Percentiles rank a stretch among this genome's conserved stretches.
Conservation (phyloP, 495 filamentous ascomycete species). For the Penicillium atrosanguineum region DNA sequence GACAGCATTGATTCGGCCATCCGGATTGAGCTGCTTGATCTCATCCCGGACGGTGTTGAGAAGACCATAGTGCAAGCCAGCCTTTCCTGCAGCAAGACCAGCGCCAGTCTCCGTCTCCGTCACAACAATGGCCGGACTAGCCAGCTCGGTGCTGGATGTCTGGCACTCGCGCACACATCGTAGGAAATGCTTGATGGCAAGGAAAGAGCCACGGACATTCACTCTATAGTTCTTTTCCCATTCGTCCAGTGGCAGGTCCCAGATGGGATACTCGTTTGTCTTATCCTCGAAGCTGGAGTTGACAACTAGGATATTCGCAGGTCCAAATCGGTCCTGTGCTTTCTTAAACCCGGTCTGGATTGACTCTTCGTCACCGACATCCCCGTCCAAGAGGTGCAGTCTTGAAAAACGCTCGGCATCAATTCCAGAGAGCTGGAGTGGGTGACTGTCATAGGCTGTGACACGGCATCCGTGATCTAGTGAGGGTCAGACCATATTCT, state of each 20-base stretch:
- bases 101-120: conserved; percentile 49
- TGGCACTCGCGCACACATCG: conserved; percentile 28
- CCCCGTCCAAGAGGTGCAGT: conserved; percentile 41
- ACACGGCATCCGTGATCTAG: conserved; percentile 54
- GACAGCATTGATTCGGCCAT: conserved; percentile 56
- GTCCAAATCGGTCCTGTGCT: conserved; percentile 48
- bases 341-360: conserved; percentile 39
- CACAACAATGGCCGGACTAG: conserved; percentile 54
- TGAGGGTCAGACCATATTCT: conserved; percentile 5
- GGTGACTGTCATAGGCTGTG: conserved; percentile 47
- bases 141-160: conserved; percentile 32
- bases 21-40: conserved; percentile 48
- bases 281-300: conserved; percentile 53
- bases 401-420: conserved; percentile 25
- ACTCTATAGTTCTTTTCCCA: conserved; percentile 52
- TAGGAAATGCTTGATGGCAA: conserved; percentile 59
- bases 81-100: conserved; percentile 52
- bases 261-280: conserved; percentile 44
- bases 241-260: conserved; percentile 49
- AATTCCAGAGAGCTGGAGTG: conserved; percentile 19
- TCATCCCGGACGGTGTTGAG: conserved; percentile 16
- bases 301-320: conserved; percentile 52
- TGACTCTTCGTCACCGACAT: conserved; percentile 47
- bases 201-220: conserved; percentile 53
- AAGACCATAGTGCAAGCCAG: conserved; percentile 40